Percentiles rank a stretch among this genome's conserved stretches.
Evolutionary conservation across 495 filamentous ascomycete species (phyloP).

Genomic region (Penicillium tannophilum): DNA sequence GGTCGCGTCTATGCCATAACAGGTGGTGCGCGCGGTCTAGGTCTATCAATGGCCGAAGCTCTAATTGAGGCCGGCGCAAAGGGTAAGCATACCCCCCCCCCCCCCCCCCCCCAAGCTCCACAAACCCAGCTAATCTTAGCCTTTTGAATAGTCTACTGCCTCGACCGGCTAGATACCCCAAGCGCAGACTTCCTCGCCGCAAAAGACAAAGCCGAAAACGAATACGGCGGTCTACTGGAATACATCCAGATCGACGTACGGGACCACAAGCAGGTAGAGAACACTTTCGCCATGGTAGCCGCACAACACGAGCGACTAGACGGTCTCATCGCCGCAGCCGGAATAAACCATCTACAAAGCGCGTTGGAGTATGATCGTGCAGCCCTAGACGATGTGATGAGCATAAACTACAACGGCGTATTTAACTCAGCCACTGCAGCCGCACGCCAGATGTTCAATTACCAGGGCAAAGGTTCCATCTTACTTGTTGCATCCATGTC

Average conservation of each 20-base stretch:
- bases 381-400: slow-evolving; percentile 66
- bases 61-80: slow-evolving; percentile 70
- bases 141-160: slow-evolving; percentile 55
- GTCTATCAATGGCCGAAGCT: slow-evolving; percentile 67
- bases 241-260: slow-evolving; percentile 68
- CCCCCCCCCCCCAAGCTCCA: not conserved
- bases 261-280: slow-evolving; percentile 56
- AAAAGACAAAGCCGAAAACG: slow-evolving; percentile 44
- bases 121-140: slow-evolving; percentile 1
- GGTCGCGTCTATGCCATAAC: slow-evolving; percentile 64
- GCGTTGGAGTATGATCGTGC: slow-evolving; percentile 69
- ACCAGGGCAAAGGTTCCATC: slow-evolving; percentile 62
- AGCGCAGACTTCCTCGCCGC: slow-evolving; percentile 54
- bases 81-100: slow-evolving; percentile 40
- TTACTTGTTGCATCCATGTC: slow-evolving; percentile 80
- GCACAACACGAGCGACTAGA: slow-evolving; percentile 60
- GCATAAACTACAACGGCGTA: slow-evolving; percentile 73
- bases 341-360: slow-evolving; percentile 72
- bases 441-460: slow-evolving; percentile 72
- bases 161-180: slow-evolving; percentile 58
- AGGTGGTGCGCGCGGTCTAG: slow-evolving; percentile 63
- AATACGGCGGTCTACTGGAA: slow-evolving; percentile 58
- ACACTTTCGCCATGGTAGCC: slow-evolving; percentile 56
- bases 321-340: slow-evolving; percentile 80
- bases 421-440: slow-evolving; percentile 80